These are phyloP conservation scores for Phylloporus arenicola DNA, from an alignment of 768 basidiomycete genomes.

Conservation along the genomic window DNA sequence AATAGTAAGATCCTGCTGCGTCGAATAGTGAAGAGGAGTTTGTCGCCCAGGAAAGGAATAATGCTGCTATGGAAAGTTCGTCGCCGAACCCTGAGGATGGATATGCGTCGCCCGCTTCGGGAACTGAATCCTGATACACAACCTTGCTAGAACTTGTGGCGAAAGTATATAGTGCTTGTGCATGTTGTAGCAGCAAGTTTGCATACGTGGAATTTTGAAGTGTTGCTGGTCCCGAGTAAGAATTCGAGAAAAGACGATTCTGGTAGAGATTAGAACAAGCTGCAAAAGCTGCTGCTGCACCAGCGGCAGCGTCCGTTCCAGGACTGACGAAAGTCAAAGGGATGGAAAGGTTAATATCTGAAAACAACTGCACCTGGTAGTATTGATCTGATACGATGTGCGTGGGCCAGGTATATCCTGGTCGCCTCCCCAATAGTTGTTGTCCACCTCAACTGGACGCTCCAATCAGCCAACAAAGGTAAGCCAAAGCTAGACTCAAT, in stretches of 20 bases:
- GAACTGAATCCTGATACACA: constrained; percentile 67
- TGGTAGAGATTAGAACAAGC: constrained; percentile 81
- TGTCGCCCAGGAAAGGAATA: constrained; percentile 70
- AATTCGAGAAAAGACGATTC: constrained; percentile 47
- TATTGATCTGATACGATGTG: constrained; percentile 73
- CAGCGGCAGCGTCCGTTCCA: constrained; percentile 86
- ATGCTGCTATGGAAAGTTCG: constrained; percentile 69
- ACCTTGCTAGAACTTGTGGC: constrained; percentile 62
- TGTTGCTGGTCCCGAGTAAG: constrained; percentile 55
- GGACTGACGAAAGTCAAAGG: constrained; percentile 38
- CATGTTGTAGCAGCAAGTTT: constrained; percentile 63
- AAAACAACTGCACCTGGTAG: constrained; percentile 38
- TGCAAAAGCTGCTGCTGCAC: constrained; percentile 81
- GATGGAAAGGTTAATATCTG: not conserved
- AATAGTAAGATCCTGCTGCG: constrained; percentile 60
- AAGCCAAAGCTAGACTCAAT: constrained; percentile 1
- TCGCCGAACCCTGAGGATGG: constrained; percentile 67
- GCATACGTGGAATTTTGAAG: constrained; percentile 73
- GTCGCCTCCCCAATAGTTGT: constrained; percentile 90
- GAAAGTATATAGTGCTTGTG: constrained; percentile 67
- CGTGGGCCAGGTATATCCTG: constrained; percentile 67
- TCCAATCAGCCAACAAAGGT: constrained; percentile 1
- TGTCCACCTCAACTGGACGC: constrained; percentile 51
- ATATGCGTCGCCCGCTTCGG: constrained; percentile 59
- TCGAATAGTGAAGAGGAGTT: constrained; percentile 54